Conservation (phyloP, 768 basidiomycete species). For the Tulasnella sp. region DNA sequence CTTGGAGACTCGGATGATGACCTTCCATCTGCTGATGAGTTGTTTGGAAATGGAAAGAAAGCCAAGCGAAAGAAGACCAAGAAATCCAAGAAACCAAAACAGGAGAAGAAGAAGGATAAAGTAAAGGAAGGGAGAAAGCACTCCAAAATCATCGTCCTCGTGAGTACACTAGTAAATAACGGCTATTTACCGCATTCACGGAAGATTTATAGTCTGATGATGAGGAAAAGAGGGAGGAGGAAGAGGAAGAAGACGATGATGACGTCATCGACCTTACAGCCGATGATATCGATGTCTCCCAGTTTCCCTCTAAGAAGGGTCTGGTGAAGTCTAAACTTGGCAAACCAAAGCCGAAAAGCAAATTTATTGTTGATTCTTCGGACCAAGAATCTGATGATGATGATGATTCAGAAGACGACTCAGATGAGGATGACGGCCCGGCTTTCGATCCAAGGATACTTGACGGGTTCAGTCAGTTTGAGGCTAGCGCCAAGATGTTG, state of each 20-base stretch:
- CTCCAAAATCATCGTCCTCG: no score
- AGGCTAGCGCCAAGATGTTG: constrained; percentile 62
- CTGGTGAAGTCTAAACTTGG: no score
- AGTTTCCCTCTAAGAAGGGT: no score
- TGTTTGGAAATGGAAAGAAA: not conserved
- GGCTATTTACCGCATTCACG: no score
- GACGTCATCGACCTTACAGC: no score
- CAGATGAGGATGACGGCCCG: not conserved
- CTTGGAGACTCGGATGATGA: constrained; percentile 3
- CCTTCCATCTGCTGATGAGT: not conserved
- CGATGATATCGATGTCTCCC: no score
- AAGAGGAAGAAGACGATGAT: not conserved
- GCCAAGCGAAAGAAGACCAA: not conserved
- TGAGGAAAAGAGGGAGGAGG: not conserved
- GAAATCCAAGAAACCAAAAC: not conserved
- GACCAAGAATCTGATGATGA: no score
- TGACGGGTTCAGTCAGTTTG: constrained; percentile 24
- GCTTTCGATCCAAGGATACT: constrained; percentile 6
- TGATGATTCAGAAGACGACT: not conserved
- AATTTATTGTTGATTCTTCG: no score
- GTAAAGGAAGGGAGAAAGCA: constrained; percentile 9
- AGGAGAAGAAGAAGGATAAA: not conserved
- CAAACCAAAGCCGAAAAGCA: no score
- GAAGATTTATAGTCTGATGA: no score
- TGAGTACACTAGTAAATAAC: no score